A percentile compares a stretch with the other conserved stretches of the same genome.
phyloP scores from a whole-genome alignment of 768 basidiomycete species.

The Suillus brevipes region DNA sequence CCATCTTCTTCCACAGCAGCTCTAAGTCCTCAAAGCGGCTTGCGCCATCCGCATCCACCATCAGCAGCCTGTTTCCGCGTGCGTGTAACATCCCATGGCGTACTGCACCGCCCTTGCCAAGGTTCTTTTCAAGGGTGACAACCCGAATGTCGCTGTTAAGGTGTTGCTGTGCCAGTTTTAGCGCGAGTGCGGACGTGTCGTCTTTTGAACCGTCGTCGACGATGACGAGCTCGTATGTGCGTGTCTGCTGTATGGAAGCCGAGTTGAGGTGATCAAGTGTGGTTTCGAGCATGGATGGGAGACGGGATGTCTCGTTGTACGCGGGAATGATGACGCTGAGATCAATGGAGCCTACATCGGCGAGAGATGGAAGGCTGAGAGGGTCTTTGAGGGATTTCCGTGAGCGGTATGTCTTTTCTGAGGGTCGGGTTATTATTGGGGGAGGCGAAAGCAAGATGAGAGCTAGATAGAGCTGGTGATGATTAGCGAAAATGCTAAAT shows the following conservation, averaged over 20 bases:
- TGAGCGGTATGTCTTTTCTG: constrained; percentile 71
- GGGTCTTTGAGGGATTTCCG: constrained; percentile 52
- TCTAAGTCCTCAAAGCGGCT: constrained; percentile 88
- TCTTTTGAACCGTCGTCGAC: too few relatives aligned
- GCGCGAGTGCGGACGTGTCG: too few relatives aligned
- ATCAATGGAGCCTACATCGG: constrained; percentile 61
- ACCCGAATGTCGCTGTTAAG: too few relatives aligned
- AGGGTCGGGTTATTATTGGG: constrained; percentile 58
- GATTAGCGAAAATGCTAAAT: constrained; percentile 12
- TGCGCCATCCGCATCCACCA: constrained; percentile 95
- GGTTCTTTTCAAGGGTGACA: too few relatives aligned
- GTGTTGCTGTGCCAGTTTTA: too few relatives aligned
- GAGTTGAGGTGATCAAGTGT: constrained; percentile 66
- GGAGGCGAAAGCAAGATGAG: constrained; percentile 77
- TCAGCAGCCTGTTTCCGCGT: constrained; percentile 75
- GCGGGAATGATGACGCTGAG: constrained; percentile 87
- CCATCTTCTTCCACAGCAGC: constrained; percentile 74
- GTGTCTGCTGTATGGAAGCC: constrained; percentile 27
- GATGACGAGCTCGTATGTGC: too few relatives aligned
- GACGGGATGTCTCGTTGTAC: constrained; percentile 83
- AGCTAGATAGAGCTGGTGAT: constrained; percentile 60
- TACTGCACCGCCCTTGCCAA: constrained; percentile 43
- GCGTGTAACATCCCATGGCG: constrained; percentile 87
- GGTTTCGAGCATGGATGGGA: constrained; percentile 81
- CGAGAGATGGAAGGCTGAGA: constrained; percentile 53